Percentiles rank a stretch among this genome's conserved stretches.
Evolutionary conservation across 2,329 filamentous ascomycete genomes (phyloP).

Genomic region (Claviceps capensis): DNA sequence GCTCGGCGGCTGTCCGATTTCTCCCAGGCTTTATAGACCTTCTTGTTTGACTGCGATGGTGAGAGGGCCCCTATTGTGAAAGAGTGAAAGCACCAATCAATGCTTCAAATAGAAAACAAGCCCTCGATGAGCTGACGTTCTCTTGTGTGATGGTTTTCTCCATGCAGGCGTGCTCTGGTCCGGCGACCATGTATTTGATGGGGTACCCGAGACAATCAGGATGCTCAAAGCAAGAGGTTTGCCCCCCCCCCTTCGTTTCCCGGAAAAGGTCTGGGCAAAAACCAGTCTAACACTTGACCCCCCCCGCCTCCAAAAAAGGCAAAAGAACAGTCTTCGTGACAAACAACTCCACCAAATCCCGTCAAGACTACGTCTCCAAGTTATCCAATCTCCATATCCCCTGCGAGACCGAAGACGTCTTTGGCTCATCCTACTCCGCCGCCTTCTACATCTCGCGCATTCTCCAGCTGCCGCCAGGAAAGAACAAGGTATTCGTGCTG

Average conservation of each 20-base stretch:
- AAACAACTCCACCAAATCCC: slow-evolving; percentile 97
- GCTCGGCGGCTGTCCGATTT: slow-evolving; percentile 17
- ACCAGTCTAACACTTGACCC: too few species aligned
- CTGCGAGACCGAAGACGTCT: slow-evolving; percentile 75
- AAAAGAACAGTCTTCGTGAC: slow-evolving; percentile 94
- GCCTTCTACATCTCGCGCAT: slow-evolving; percentile 94
- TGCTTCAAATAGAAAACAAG: too few species aligned
- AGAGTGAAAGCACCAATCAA: too few species aligned
- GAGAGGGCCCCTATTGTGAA: slow-evolving; percentile 13
- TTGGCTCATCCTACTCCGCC: slow-evolving; percentile 88
- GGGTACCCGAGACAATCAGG: slow-evolving; percentile 71
- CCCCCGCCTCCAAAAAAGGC: slow-evolving; percentile 32
- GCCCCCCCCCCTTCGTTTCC: background rate
- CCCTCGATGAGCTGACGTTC: background rate
- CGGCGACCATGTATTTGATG: slow-evolving; percentile 77
- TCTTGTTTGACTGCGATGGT: slow-evolving; percentile 97
- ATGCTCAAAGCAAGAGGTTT: slow-evolving; percentile 69
- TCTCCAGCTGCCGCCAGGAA: slow-evolving; percentile 60
- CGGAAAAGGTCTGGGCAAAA: too few species aligned
- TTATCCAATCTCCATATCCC: slow-evolving; percentile 71
- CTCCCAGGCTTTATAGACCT: slow-evolving; percentile 23
- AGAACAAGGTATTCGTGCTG: slow-evolving; percentile 88
- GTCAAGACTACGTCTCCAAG: slow-evolving; percentile 85
- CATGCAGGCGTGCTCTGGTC: slow-evolving; percentile 82
- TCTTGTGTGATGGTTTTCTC: too few species aligned